Base-by-base conservation (phyloP, 805 yeast species). In the Saccharomycopsis javanensis region DNA sequence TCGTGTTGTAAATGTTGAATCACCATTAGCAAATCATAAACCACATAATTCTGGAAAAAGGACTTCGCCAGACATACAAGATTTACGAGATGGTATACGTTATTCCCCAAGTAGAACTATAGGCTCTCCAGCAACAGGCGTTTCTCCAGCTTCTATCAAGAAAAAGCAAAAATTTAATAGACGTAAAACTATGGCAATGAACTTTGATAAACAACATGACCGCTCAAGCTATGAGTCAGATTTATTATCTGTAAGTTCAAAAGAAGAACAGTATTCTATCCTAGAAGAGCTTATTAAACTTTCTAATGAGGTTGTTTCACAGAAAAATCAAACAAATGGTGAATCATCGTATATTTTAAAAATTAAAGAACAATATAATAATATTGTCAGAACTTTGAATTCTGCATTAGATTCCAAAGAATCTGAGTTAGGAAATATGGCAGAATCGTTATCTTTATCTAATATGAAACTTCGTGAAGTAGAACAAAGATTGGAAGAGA, bases 321-420 rank as follows among this genome's bases (percentile, higher is more conserved):
- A n/a, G 28, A n/a, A 27, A 1, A 31, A 42, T 11, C 31, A 15
- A 6, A 8, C 38, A 11, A 23, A 16, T 18, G 45, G 16, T 5
- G 56, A 33, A 27, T 33, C 30, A n/a, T 52, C 55, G 30, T 62
- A 69, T 55, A 58, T 65, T 27, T 63, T 66, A 7, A 60, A 60
- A 34, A 61, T 67, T 50, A 64, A 64, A 52, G 23, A 57, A 2
- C 58, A 55, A 25, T 57, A 61, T 45, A 60, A 59, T n/a, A 50
- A 53, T 4, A 62, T 57, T 20, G 34, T 65, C 4, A 48, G 34
- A 1, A 48, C 55, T 2, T 50, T 66, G 38, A 57, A 55, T 28
- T 28, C 31, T 11, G 55, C 60, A 5, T 46, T 66, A 18, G 48
- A 54, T 15, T 53, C 54, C 6, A 64, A 65, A 50, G 59, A 57